Base-by-base conservation (phyloP, 805 yeast genomes). In the Barnettozyma wickerhamii region DNA sequence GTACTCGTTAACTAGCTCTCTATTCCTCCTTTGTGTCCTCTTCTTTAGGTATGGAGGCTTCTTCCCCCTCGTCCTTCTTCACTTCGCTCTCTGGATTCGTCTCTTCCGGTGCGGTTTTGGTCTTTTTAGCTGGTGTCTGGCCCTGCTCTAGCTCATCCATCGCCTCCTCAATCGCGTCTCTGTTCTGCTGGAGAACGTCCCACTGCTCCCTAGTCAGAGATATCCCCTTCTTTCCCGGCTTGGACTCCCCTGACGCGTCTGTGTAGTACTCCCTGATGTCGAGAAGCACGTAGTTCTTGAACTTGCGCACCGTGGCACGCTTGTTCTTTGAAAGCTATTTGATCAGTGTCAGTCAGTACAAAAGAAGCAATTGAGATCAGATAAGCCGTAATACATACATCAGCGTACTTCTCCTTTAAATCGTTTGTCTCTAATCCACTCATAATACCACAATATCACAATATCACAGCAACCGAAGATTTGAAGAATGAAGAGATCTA, bases 241-340 rank as follows among this genome's bases (percentile, higher is more conserved):
- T 72, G 65, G 72, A 69, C 45, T 79, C 81, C 6, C 82, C 82
- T 9, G 67, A 64, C n/a, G 69, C 76, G 38, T 69, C 69, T 10
- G 15, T 30, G 60, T 87, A 90, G 64, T 69, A 88, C 58, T 90
- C 96, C 43, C 98, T 74, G 39, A 90, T 84, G 53, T 90, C 96
- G 12, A 91, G 77, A 49, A 89, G 64, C 26, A 74, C 75, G 41
- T 67, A 65, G 38, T 80, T 79, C 41, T 84, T 80, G 68, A 78
- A 90, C 49, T 74, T 75, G 42, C 88, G 72, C 14, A 91, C 88
- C 0, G 86, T 76, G 24, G 86, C 83, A 41, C 79, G 75, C 56
- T 87, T 88, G 53, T 71, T 79, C 50, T 69, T 70, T 4, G 81
- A 79, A 37, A 77, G 62, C 65, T 75, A 62, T 38, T 20, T 10